phyloP scores from a whole-genome alignment of 768 basidiomycete genomes.

The Boletus pseudopeckii region DNA sequence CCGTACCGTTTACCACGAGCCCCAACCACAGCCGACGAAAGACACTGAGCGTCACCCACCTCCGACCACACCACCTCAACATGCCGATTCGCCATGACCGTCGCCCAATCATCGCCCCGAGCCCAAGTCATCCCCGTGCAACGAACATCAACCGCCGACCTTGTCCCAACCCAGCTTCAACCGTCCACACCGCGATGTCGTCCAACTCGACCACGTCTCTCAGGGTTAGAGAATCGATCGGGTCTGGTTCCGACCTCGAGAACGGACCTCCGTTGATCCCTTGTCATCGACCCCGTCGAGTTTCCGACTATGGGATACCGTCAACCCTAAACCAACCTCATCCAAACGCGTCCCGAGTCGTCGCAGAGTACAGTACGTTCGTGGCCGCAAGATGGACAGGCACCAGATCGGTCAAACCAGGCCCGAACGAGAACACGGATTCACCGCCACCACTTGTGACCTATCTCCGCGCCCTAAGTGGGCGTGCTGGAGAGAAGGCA shows the following conservation, averaged over 20 bases:
- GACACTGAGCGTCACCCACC: neutral
- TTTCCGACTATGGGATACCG: neutral
- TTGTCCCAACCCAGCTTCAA: neutral
- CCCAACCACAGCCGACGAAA: neutral
- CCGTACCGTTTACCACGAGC: neutral
- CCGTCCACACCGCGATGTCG: neutral
- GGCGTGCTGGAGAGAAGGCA: constrained; percentile 16
- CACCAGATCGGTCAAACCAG: neutral
- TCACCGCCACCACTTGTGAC: constrained; percentile 6
- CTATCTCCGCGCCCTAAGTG: constrained; percentile 15
- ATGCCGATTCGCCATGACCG: neutral
- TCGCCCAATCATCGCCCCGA: neutral
- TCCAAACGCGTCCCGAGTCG: neutral
- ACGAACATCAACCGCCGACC: neutral
- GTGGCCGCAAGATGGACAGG: neutral
- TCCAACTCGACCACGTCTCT: neutral
- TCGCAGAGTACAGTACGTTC: neutral
- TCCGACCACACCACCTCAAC: neutral
- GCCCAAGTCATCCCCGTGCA: too few species aligned
- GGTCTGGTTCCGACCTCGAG: neutral
- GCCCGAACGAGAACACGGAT: neutral
- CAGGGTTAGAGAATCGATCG: neutral
- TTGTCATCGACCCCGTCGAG: neutral
- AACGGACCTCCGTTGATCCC: neutral
- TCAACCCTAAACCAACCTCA: too few species aligned